Percentiles rank a stretch among this genome's conserved stretches.
phyloP scores from a whole-genome alignment of 148 eudicot genomes.

The Mesembryanthemum crystallinum region DNA sequence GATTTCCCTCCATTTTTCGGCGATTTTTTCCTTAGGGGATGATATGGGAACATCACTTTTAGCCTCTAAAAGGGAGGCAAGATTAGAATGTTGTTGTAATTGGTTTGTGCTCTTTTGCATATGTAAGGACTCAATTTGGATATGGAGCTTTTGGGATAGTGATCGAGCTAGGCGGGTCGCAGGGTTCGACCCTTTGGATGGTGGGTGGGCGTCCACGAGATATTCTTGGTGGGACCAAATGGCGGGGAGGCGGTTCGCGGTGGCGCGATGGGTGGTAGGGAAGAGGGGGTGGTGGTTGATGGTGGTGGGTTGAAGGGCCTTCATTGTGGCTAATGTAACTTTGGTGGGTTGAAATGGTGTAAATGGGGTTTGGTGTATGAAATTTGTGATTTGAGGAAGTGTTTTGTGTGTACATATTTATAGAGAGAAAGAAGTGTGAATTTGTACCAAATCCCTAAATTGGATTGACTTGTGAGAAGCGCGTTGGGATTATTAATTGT shows the following conservation, averaged over 20 bases:
- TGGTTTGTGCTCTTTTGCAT: slow-evolving; percentile 19
- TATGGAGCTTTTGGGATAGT: slow-evolving; percentile 23
- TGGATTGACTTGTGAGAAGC: no score
- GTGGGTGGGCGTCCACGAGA: neutral
- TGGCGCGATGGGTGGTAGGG: slow-evolving; percentile 1
- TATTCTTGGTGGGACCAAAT: neutral
- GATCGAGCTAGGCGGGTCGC: slow-evolving; percentile 36
- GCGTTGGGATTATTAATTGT: no score
- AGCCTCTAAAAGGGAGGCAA: slow-evolving; percentile 29
- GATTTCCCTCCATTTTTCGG: slow-evolving; percentile 43
- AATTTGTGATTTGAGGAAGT: no score
- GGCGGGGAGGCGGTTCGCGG: neutral
- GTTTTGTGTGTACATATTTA: no score
- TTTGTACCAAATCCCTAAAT: no score
- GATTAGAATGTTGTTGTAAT: slow-evolving; percentile 8
- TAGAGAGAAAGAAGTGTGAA: no score
- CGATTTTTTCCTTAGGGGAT: slow-evolving; percentile 56
- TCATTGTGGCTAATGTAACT: slow-evolving; percentile 9
- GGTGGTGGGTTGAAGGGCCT: slow-evolving; percentile 23
- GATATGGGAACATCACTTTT: slow-evolving; percentile 39
- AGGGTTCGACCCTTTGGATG: slow-evolving; percentile 22
- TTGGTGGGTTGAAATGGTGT: no score
- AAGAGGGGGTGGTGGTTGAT: slow-evolving; percentile 9
- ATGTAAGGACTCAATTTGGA: slow-evolving; percentile 32
- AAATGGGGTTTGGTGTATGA: no score